Conservation (phyloP, 1,284 basidiomycete genomes). For the Fomitopsis pinicola region DNA sequence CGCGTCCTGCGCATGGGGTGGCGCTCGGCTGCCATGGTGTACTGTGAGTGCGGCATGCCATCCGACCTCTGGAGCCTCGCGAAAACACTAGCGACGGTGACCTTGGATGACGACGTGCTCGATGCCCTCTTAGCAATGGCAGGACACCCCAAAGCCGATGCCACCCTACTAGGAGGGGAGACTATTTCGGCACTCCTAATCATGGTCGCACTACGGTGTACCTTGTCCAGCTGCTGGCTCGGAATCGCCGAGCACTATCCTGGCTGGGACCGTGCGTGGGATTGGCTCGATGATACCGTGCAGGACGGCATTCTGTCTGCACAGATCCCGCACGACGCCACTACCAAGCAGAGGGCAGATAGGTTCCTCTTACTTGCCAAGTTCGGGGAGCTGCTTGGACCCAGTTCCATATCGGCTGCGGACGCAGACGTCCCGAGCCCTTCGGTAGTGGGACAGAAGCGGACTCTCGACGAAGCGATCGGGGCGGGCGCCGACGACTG, state of each 20-base stretch:
- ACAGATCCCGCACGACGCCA: neutral
- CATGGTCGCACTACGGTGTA: neutral
- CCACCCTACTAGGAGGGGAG: accelerated
- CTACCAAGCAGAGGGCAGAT: too few relatives aligned
- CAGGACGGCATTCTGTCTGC: neutral
- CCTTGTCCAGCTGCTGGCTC: neutral
- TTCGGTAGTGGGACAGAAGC: too few relatives aligned
- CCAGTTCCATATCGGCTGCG: too few relatives aligned
- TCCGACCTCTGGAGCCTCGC: neutral
- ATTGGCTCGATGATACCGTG: neutral
- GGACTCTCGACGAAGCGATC: too few relatives aligned
- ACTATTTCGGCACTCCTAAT: neutral
- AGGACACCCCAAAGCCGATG: too few relatives aligned
- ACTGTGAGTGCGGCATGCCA: neutral
- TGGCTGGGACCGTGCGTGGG: neutral
- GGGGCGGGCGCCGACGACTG: neutral
- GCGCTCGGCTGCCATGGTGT: neutral
- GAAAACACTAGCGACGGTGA: neutral
- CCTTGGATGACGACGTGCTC: neutral
- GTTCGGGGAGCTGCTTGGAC: too few relatives aligned
- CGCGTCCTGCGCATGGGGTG: neutral
- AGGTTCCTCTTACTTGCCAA: too few relatives aligned
- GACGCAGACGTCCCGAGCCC: too few relatives aligned
- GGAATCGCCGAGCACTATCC: neutral
- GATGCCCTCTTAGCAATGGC: neutral